Base-by-base conservation (phyloP, 371 early-diverging fungal species). In the Apophysomyces trapeziformis region DNA sequence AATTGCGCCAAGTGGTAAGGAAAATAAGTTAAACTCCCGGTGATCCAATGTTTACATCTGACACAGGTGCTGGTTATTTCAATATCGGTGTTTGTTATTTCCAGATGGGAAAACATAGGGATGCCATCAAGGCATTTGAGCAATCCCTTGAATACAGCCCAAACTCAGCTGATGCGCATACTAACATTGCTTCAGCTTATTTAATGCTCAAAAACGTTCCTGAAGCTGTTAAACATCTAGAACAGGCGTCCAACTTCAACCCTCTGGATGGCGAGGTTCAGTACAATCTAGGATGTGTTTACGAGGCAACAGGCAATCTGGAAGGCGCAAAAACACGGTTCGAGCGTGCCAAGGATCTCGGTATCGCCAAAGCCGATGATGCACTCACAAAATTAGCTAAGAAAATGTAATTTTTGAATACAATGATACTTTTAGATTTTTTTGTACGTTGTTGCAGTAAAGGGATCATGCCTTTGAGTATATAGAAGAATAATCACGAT, bases 21-120 rank as follows among this genome's bases (percentile, higher is more conserved):
- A 5, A 7, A 7, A 59, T 26, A 26, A 26, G 32, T 26, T 26
- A 26, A 26, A 1, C 32, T 26, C 2, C 32, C 2, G 32, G 32
- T 26, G 1, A 1, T 26, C 32, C 32, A 2, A 26, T 26, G 32
- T 2, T 26, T 26, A 26, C 32, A 3, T 26, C 32, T 26, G 32
- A 1, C 3, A 66, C 75, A 73, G 84, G 85, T 4, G 85, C 89
- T 36, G 91, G 86, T 2, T 87, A 86, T 64, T 95, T 90, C 74
- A 95, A 93, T 67, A 88, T 91, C 70, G 95, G 90, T 14, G 88
- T 92, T 36, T 90, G 92, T 71, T 86, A 91, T 58, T 89, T 89
- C 60, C 84, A 87, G 72, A 77, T 91, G 75, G 90, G 90, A 56
- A 91, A 72, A 72, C 82, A 82, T 45, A 71, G 74, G 37, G 83